These are phyloP conservation scores for Starmerella sirachaensis DNA, from an alignment of 805 yeast genomes.

Conservation along the genomic window DNA sequence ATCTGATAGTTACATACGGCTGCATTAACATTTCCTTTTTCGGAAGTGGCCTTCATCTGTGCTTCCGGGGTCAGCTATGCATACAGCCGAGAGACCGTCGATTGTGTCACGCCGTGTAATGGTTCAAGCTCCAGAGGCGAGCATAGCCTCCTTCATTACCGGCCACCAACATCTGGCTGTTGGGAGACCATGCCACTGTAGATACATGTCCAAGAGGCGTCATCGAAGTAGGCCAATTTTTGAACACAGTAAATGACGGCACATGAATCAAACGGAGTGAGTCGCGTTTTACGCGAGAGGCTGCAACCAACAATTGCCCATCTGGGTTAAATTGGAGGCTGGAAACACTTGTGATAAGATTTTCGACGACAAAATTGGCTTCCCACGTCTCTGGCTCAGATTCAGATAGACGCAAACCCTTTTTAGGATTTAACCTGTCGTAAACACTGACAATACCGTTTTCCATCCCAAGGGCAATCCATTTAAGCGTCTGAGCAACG, in stretches of 20 bases:
- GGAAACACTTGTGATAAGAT: slow-evolving; percentile 70
- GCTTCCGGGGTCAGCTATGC: no score
- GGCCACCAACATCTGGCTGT: slow-evolving; percentile 68
- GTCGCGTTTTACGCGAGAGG: slow-evolving; percentile 76
- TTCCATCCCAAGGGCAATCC: slow-evolving; percentile 79
- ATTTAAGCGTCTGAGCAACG: slow-evolving; percentile 63
- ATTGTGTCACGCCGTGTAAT: no score
- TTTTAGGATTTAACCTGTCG: slow-evolving; percentile 37
- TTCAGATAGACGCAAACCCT: slow-evolving; percentile 23
- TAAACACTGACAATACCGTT: slow-evolving; percentile 85
- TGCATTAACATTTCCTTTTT: no score
- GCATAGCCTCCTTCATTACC: slow-evolving; percentile 89
- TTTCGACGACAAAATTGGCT: slow-evolving; percentile 60
- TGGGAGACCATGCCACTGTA: slow-evolving; percentile 62
- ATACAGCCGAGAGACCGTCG: no score
- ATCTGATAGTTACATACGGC: no score
- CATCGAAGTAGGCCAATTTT: slow-evolving; percentile 95
- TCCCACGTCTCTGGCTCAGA: slow-evolving; percentile 30
- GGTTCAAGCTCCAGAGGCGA: slow-evolving; percentile 78
- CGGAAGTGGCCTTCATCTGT: no score
- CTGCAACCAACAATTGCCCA: slow-evolving; percentile 78
- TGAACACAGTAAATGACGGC: slow-evolving; percentile 73
- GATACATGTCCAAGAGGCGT: slow-evolving; percentile 96
- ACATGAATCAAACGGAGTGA: slow-evolving; percentile 77
- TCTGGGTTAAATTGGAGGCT: slow-evolving; percentile 64